These are phyloP conservation scores for Carex arenaria DNA, from an alignment of 202 grass and related monocot species.

Conservation along the genomic window DNA sequence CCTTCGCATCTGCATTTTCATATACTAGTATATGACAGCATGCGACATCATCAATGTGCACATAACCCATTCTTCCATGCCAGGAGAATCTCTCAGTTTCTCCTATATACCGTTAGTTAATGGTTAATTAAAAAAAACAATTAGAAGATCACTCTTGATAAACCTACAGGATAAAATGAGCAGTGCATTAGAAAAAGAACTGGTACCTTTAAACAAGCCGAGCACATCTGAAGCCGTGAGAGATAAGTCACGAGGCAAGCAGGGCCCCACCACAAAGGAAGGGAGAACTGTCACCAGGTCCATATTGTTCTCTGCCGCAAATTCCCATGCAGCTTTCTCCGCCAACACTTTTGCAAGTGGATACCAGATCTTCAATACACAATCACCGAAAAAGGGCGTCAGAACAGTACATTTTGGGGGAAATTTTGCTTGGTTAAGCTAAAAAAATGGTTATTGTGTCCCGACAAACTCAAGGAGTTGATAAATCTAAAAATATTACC, in stretches of 20 bases:
- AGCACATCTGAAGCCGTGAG: constrained; percentile 55
- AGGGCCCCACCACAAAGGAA: constrained; percentile 66
- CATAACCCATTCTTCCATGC: constrained; percentile 85
- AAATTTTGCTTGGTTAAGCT: background rate
- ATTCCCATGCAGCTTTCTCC: constrained; percentile 86
- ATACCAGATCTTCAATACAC: constrained; percentile 58
- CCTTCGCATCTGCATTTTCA: constrained; percentile 39
- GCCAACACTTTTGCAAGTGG: constrained; percentile 67
- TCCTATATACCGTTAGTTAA: constrained; percentile 40
- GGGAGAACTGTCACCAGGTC: constrained; percentile 76
- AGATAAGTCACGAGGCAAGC: constrained; percentile 44
- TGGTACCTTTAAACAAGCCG: constrained; percentile 62
- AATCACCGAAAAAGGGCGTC: background rate
- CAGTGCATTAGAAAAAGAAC: background rate
- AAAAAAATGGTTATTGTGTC: background rate
- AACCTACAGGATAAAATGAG: background rate
- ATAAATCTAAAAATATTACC: background rate
- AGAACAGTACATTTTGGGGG: background rate
- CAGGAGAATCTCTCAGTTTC: constrained; percentile 57
- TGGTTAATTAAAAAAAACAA: background rate
- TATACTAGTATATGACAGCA: constrained; percentile 81
- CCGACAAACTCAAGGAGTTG: background rate
- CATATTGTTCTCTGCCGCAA: constrained; percentile 69
- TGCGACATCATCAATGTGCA: constrained; percentile 83
- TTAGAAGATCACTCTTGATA: background rate